Percentiles rank a stretch among this genome's conserved stretches.
Conservation (phyloP, 2,329 filamentous ascomycete genomes). For the Cercospora brassicicola region DNA sequence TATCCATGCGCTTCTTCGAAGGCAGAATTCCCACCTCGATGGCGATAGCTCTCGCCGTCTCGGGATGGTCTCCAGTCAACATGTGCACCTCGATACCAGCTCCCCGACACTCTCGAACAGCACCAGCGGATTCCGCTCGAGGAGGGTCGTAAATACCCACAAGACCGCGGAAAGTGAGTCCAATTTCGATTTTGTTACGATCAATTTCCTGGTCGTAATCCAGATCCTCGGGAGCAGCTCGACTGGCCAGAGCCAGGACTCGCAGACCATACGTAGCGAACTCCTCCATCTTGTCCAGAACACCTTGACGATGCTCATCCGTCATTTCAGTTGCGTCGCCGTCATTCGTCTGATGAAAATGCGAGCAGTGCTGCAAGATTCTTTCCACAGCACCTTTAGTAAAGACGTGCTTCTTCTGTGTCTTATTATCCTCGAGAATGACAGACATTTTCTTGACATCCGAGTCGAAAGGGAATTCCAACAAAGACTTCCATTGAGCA, state of each 20-base stretch:
- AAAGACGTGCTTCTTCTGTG: constrained; percentile 49
- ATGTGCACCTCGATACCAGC: constrained; percentile 79
- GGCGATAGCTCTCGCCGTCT: constrained; percentile 78
- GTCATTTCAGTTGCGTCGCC: constrained; percentile 52
- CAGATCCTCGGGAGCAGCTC: constrained; percentile 58
- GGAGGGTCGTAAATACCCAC: constrained; percentile 64
- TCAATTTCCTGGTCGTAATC: constrained; percentile 44
- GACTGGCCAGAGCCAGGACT: constrained; percentile 57
- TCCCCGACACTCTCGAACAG: constrained; percentile 67
- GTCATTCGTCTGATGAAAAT: constrained; percentile 22
- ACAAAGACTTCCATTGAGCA: constrained; percentile 51
- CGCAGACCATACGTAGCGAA: constrained; percentile 63
- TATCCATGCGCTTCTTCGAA: constrained; percentile 61
- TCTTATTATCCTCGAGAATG: constrained; percentile 61
- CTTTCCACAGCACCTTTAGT: constrained; percentile 70
- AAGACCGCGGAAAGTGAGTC: constrained; percentile 60
- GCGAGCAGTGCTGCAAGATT: constrained; percentile 62
- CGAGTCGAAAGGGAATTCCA: constrained; percentile 73
- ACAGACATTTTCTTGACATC: constrained; percentile 76
- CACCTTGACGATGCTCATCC: constrained; percentile 54
- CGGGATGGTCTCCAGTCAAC: constrained; percentile 79
- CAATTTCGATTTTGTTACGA: constrained; percentile 64
- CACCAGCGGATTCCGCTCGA: constrained; percentile 72
- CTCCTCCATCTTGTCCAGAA: constrained; percentile 67
- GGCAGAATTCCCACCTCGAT: constrained; percentile 74